Evolutionary conservation across 2,329 filamentous ascomycete species (phyloP), one percentile per base, ranked within the genome.

Genomic region (Botrytis byssoidea): DNA sequence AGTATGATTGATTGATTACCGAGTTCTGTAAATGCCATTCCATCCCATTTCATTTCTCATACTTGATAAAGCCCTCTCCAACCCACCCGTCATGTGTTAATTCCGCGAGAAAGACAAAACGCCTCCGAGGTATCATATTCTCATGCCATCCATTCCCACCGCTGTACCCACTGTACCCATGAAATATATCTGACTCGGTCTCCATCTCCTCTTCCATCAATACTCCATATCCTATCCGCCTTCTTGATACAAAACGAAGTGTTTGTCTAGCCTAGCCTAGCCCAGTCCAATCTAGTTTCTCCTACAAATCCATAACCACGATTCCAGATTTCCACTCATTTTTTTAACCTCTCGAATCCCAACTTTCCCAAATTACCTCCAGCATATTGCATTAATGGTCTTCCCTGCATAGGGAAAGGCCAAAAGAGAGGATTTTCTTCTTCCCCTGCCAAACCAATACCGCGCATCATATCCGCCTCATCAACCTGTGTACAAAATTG

Each of bases 381-480:
- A 32, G 10, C 25, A 16, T 67, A 71, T 18, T 60, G 73, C 42
- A 81, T 48, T 37, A 80, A 59, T 6, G 79, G 79, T 42, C 75
- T 60, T 37, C 79, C 79, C 57, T 81, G 79, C 44, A 80, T 73
- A 16, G 79, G 79, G 70, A 80, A 81, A 10, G 76, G 76, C 77
- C 77, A 79, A 46, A 81, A 81, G 25, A 81, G n/a, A 1, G 79
- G 78, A 65, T 77, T 77, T 4, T 77, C 75, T 16, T 69, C 74
- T 14, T 40, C 7, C 2, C 18, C 29, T 1, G 70, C 74, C 16
- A 69, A 25, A 1, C 75, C 72, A 22, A 80, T 75, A 0, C 72
- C 73, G 66, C 73, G 75, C 29, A 72, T 64, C 83, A 83, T n/a
- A 85, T 84, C 18, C 22, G 51, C n/a, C 9, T 12, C 71, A 4